These are phyloP conservation scores for Iris pallida DNA, from an alignment of 116 monocot species.

Conservation along the genomic window DNA sequence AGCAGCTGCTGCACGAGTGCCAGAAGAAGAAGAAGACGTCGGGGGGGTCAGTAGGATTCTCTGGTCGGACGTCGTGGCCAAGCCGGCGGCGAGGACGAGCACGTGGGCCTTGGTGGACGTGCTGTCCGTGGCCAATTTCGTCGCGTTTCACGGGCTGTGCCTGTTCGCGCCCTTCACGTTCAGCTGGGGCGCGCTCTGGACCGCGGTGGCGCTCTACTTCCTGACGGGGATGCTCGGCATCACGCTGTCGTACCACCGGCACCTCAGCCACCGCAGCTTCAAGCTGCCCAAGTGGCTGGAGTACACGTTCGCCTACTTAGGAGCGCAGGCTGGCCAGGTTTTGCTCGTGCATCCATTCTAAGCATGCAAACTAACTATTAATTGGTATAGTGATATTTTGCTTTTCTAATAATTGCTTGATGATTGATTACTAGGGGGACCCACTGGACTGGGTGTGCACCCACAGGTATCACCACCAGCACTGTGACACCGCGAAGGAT, in stretches of 20 bases:
- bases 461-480: slow-evolving; percentile 41
- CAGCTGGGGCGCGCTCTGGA: slow-evolving; percentile 28
- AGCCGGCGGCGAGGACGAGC: not conserved
- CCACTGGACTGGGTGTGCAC: slow-evolving; percentile 42
- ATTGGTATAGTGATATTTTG: too few species aligned
- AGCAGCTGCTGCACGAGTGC: too few species aligned
- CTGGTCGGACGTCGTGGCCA: slow-evolving; percentile 26
- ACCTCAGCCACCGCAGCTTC: slow-evolving; percentile 42
- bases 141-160: slow-evolving; percentile 29
- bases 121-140: slow-evolving; percentile 12
- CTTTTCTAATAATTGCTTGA: too few species aligned
- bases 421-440: not conserved
- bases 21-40: too few species aligned
- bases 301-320: slow-evolving; percentile 18
- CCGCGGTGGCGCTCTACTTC: slow-evolving; percentile 26
- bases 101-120: slow-evolving; percentile 21
- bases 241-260: slow-evolving; percentile 46
- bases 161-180: slow-evolving; percentile 27
- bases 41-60: slow-evolving; percentile 4
- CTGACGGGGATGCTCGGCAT: slow-evolving; percentile 40
- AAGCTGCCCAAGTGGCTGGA: slow-evolving; percentile 45
- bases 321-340: slow-evolving; percentile 2
- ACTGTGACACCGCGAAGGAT: slow-evolving; percentile 27
- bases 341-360: too few species aligned
- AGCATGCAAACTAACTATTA: too few species aligned